Evolutionary conservation across 1,284 basidiomycete species (phyloP).

Genomic region (Ceratobasidium sp.): DNA sequence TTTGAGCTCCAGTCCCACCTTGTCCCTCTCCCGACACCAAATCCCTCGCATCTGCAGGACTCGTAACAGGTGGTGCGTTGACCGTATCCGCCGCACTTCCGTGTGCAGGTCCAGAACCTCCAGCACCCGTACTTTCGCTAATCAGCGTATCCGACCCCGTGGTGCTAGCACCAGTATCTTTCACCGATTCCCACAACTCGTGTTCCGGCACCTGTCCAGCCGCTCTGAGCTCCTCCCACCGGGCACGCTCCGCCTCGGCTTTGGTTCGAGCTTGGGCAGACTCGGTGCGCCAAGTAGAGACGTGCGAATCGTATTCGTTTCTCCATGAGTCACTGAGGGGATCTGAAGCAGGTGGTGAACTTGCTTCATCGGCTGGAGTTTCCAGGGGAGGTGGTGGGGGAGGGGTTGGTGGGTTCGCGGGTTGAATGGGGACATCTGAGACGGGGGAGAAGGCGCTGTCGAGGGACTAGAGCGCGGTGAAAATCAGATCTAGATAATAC

Average conservation of each 20-base stretch:
- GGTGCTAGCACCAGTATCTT: conserved; percentile 26
- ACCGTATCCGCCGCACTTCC: conserved; percentile 27
- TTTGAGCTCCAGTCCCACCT: conserved; percentile 53
- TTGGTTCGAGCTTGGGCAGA: conserved; percentile 78
- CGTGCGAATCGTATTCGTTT: conserved; percentile 73
- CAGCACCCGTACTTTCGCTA: conserved; percentile 30
- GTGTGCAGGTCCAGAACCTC: conserved; percentile 22
- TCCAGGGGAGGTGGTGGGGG: conserved; percentile 35
- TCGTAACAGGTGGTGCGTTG: conserved; percentile 54
- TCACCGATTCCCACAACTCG: conserved; percentile 50
- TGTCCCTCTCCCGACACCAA: conserved; percentile 61
- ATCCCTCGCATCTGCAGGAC: conserved; percentile 61
- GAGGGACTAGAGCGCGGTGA: conserved; percentile 29
- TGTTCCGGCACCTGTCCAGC: conserved; percentile 49
- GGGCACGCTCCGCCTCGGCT: conserved; percentile 75
- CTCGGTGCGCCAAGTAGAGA: conserved; percentile 76
- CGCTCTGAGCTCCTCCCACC: conserved; percentile 65
- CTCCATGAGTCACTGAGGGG: conserved; percentile 61
- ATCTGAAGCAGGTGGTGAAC: conserved; percentile 26
- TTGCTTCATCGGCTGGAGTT: conserved; percentile 24
- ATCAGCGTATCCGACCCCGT: conserved; percentile 22
- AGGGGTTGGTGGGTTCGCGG: conserved; percentile 31
- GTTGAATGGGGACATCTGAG: conserved; percentile 32
- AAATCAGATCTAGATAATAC: neutral
- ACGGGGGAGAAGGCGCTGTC: conserved; percentile 37